phyloP scores from a whole-genome alignment of 257 asterid genomes.

The Penstemon eatonii region DNA sequence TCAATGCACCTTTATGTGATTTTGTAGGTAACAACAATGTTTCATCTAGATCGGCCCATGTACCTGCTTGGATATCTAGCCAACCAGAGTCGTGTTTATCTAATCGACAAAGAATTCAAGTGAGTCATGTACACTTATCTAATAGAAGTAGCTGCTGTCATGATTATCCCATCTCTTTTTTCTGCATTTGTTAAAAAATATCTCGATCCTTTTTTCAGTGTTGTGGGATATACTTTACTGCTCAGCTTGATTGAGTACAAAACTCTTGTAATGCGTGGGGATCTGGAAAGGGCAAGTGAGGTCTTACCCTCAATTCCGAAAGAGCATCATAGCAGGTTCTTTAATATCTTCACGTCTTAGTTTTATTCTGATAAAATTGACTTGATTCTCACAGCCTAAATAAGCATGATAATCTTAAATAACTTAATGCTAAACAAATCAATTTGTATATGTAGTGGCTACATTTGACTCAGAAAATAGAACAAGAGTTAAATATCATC shows the following conservation, averaged over 20 bases:
- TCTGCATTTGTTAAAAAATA: neutral
- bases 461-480: conserved; percentile 10
- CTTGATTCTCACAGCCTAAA: neutral
- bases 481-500: conserved; percentile 9
- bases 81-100: conserved; percentile 86
- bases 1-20: conserved; percentile 11
- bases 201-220: conserved; percentile 52
- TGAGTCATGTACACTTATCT: conserved; percentile 43
- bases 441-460: conserved; percentile 10
- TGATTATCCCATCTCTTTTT: conserved; percentile 1
- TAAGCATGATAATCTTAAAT: conserved; percentile 10
- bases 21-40: conserved; percentile 91
- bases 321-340: conserved; percentile 87
- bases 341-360: conserved; percentile 18
- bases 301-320: conserved; percentile 86
- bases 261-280: conserved; percentile 99
- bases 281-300: conserved; percentile 84
- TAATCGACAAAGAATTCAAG: conserved; percentile 98
- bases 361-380: neutral
- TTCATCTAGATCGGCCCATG: conserved; percentile 96
- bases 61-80: conserved; percentile 98
- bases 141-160: conserved; percentile 10
- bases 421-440: conserved; percentile 20
- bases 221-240: conserved; percentile 83
- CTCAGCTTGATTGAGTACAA: conserved; percentile 97